Percentiles rank a stretch among this genome's conserved stretches.
These are phyloP conservation scores for Chalara sp. DNA, from an alignment of 2,329 filamentous ascomycete species.

Conservation along the genomic window DNA sequence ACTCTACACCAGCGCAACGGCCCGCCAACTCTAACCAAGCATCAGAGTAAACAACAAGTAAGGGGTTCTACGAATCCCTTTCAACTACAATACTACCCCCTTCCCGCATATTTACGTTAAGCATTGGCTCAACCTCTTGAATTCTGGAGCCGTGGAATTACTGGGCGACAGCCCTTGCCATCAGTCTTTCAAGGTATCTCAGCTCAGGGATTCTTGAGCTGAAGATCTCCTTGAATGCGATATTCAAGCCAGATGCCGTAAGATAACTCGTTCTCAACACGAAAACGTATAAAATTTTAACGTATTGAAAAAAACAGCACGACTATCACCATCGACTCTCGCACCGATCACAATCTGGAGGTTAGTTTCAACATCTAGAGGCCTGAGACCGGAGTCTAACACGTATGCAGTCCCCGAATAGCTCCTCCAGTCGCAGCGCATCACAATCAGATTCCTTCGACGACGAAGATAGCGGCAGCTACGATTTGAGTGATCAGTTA, in stretches of 20 bases:
- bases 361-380: not conserved
- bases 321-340: not conserved
- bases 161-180: not conserved
- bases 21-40: too few relatives aligned
- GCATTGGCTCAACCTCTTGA: too few relatives aligned
- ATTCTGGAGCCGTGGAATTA: not conserved
- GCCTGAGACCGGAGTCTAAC: not conserved
- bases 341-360: not conserved
- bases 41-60: too few relatives aligned
- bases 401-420: not conserved
- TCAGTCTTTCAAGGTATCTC: not conserved
- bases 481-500: not conserved
- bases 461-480: conserved; percentile 4
- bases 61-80: too few relatives aligned
- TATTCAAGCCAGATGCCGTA: not conserved
- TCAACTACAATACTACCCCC: too few relatives aligned
- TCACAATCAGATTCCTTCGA: conserved; percentile 4
- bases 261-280: not conserved
- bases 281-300: too few relatives aligned
- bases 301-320: not conserved
- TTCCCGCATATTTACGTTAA: too few relatives aligned
- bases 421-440: not conserved
- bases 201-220: not conserved
- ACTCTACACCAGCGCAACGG: too few relatives aligned
- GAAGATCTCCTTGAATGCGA: not conserved